Percentiles rank a stretch among this genome's conserved stretches.
These are phyloP conservation scores for Liriodendron chinense DNA, from an alignment of 164 flowering plant species.

Conservation along the genomic window DNA sequence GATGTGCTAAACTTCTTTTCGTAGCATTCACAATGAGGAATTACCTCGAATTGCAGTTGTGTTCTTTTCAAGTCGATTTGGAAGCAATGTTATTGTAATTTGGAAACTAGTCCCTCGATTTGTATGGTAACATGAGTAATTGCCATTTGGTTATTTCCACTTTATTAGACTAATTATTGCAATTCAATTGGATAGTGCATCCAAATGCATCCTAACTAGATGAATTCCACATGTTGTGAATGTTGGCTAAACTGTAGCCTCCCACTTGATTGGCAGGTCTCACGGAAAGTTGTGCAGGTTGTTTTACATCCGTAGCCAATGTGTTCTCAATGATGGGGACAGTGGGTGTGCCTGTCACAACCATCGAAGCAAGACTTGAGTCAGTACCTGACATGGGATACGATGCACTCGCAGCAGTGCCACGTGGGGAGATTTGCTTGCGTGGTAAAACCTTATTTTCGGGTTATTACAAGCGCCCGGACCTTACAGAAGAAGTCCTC, in stretches of 20 bases:
- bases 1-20: too few species aligned
- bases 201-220: too few species aligned
- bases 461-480: constrained; percentile 81
- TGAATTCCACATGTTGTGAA: not conserved
- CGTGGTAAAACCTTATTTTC: constrained; percentile 85
- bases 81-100: too few species aligned
- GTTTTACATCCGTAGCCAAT: constrained; percentile 71
- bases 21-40: too few species aligned
- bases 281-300: constrained; percentile 88
- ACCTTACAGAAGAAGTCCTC: constrained; percentile 67
- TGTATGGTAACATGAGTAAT: too few species aligned
- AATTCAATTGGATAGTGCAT: too few species aligned
- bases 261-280: constrained; percentile 52
- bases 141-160: too few species aligned
- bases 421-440: constrained; percentile 94
- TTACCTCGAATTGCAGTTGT: too few species aligned
- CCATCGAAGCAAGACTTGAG: constrained; percentile 90
- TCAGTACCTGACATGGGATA: constrained; percentile 98
- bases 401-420: constrained; percentile 68
- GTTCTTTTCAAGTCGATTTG: too few species aligned
- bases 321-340: constrained; percentile 79
- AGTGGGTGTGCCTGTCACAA: constrained; percentile 78
- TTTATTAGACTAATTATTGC: too few species aligned
- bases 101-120: too few species aligned
- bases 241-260: not conserved